Evolutionary conservation across 2,329 filamentous ascomycete species (phyloP).

Genomic region (Neopestalotiopsis sp.): DNA sequence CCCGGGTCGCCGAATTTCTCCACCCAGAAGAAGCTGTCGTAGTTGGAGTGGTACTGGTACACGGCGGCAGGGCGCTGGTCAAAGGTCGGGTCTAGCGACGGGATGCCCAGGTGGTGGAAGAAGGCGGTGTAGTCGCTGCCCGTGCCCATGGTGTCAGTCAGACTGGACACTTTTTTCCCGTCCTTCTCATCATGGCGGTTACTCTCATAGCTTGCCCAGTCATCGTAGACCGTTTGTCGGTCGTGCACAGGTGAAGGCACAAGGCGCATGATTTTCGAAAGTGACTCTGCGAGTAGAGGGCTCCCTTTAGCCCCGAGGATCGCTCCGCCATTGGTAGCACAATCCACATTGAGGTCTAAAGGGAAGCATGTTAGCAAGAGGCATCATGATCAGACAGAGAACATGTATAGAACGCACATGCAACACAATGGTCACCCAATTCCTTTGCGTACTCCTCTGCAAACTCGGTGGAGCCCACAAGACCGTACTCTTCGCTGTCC

Average conservation of each 20-base stretch:
- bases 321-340: constrained; percentile 61
- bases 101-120: constrained; percentile 62
- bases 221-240: constrained; percentile 45
- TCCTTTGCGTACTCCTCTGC: constrained; percentile 75
- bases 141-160: constrained; percentile 57
- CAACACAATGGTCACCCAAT: constrained; percentile 66
- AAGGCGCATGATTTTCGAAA: constrained; percentile 57
- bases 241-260: constrained; percentile 56
- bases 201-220: constrained; percentile 45
- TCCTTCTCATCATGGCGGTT: constrained; percentile 51
- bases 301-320: constrained; percentile 60
- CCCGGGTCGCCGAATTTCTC: constrained; percentile 67
- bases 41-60: constrained; percentile 76
- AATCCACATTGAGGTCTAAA: constrained; percentile 69
- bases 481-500: constrained; percentile 73
- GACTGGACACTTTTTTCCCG: constrained; percentile 59
- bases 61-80: constrained; percentile 42
- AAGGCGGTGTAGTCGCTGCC: constrained; percentile 67
- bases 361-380: constrained; percentile 15
- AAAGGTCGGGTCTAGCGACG: constrained; percentile 59
- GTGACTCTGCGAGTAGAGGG: constrained; percentile 64
- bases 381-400: neutral
- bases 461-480: constrained; percentile 78
- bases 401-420: constrained; percentile 48
- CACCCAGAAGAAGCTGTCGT: constrained; percentile 79